A percentile compares a stretch with the other conserved stretches of the same genome.
phyloP scores from a whole-genome alignment of 1,139 yeast genomes.

The Cylindricascospora bacillispora region DNA sequence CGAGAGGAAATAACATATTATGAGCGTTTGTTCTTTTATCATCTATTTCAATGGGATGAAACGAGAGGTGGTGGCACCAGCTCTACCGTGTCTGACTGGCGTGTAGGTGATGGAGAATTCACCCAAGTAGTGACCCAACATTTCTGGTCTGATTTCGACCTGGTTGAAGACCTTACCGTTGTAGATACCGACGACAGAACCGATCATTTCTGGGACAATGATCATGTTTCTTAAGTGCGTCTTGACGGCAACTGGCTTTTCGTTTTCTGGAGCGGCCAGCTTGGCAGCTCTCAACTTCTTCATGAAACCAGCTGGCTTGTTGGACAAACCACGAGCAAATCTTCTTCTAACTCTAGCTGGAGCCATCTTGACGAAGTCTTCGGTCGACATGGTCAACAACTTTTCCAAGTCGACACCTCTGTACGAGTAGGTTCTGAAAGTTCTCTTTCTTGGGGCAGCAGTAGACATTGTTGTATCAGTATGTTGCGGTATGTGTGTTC shows the following conservation, averaged over 20 bases:
- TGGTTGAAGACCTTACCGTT: slow-evolving; percentile 99
- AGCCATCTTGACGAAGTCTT: slow-evolving; percentile 93
- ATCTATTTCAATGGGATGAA: slow-evolving; percentile 54
- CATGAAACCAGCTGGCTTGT: slow-evolving; percentile 94
- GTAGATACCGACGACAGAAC: slow-evolving; percentile 97
- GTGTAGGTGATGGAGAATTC: slow-evolving; percentile 99
- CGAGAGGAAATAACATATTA: too few relatives aligned
- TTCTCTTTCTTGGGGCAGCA: slow-evolving; percentile 66
- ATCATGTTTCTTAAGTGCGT: slow-evolving; percentile 99
- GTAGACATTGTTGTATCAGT: slow-evolving; percentile 20
- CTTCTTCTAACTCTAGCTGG: slow-evolving; percentile 99
- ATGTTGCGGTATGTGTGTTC: slow-evolving; percentile 1
- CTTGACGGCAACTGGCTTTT: slow-evolving; percentile 97
- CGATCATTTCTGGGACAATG: slow-evolving; percentile 99
- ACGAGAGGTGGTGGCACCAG: slow-evolving; percentile 87
- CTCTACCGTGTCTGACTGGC: slow-evolving; percentile 99
- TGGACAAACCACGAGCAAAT: slow-evolving; percentile 94
- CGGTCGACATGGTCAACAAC: slow-evolving; percentile 87
- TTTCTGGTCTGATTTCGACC: slow-evolving; percentile 98
- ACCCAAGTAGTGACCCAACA: slow-evolving; percentile 99
- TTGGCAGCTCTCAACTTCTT: slow-evolving; percentile 98
- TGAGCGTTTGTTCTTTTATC: too few relatives aligned
- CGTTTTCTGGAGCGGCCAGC: slow-evolving; percentile 83
- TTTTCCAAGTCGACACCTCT: slow-evolving; percentile 97
- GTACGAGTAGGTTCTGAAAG: slow-evolving; percentile 95